Base-by-base conservation (phyloP, 345 rosid species). In the Salix dunnii region DNA sequence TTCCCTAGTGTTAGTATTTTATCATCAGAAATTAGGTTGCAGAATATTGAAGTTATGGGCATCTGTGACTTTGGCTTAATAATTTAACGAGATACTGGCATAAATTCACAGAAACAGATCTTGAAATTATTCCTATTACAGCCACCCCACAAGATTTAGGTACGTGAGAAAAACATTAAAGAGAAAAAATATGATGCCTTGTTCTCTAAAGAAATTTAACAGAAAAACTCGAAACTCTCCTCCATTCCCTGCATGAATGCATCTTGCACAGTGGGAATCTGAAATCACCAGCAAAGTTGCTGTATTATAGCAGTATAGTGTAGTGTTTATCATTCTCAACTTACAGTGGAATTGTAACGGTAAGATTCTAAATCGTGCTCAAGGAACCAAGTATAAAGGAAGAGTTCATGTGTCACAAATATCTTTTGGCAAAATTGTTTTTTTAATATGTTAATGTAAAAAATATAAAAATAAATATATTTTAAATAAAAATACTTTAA, bases 71-170 rank as follows among this genome's bases (percentile, higher is more conserved):
- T n/a, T 53, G 23, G 78, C 60, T 33, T 66, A 58, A 74, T 75
- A 76, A 79, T 80, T 61, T 62, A 66, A 74, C 46, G 14, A 21
- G 72, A 73, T 48, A 12, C 48, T 62, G 61, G 88, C 66, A 86
- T 68, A 77, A 84, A 77, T 77, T 81, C 82, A 79, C 63, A 42
- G 68, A 27, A 62, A 65, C 17, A 71, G 72, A 79, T 71, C 70
- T 46, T 70, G 43, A 30, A 70, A 77, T 76, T 81, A 74, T 83
- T 81, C 80, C 71, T 51, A 7, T 16, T 27, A 62, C 48, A 10
- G 20, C 71, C 76, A 33, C 68, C 40, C 68, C 68, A 42, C 27
- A 53, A 43, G 51, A 72, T 64, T 33, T 63, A 27, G 16, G 38
- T 43, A n/a, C 6, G 46, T 9, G 35, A 40, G 33, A 2, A n/a